Base-by-base conservation (phyloP, 2,329 filamentous ascomycete species). In the Trichophyton simii region DNA sequence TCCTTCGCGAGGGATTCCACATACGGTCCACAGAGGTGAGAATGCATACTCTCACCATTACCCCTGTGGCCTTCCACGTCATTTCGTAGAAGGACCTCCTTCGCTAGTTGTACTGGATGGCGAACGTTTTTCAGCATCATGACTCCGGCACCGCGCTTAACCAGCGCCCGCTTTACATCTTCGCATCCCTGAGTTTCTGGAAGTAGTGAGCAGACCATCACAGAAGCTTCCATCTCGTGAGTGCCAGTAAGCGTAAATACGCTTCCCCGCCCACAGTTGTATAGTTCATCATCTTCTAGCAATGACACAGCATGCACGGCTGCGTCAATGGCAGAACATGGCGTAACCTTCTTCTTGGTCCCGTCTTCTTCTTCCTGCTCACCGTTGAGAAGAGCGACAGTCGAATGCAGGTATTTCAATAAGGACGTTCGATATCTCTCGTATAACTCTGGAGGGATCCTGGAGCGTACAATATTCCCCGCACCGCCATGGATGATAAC, bases 221-320 rank as follows among this genome's bases (percentile, higher is more conserved):
- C 83, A 7, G 85, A 88, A 1, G 89, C 88, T 75, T 96, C 91
- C 64, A 95, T 84, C 76, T 96, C 88, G 71, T 91, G 91, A 64
- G 85, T 82, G 18, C 91, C 91, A 66, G 87, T 85, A 58, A 86
- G 83, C 0, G 89, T 95, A 73, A 95, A 96, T 20, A 95, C 90
- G 58, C 90, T 88, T 60, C 91, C 91, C 68, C 85, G 86, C 6
- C 85, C 90, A 62, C 85, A 85, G 76, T 96, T 96, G 80, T 94
- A 95, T 3, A 95, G 82, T 1, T 86, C 81, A 69, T 91, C 83
- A 69, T 95, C 79, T 75, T 96, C 91, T 15, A 96, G 82, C 28
- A 86, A 79, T 0, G 79, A 77, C 9, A 95, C 89, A 52, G 90
- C 90, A 71, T 86, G 82, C 1, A 87, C 86, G 1, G 89, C 89